These are phyloP conservation scores for Cyberlindnera xylosilytica DNA, from an alignment of 805 yeast genomes.

Conservation along the genomic window DNA sequence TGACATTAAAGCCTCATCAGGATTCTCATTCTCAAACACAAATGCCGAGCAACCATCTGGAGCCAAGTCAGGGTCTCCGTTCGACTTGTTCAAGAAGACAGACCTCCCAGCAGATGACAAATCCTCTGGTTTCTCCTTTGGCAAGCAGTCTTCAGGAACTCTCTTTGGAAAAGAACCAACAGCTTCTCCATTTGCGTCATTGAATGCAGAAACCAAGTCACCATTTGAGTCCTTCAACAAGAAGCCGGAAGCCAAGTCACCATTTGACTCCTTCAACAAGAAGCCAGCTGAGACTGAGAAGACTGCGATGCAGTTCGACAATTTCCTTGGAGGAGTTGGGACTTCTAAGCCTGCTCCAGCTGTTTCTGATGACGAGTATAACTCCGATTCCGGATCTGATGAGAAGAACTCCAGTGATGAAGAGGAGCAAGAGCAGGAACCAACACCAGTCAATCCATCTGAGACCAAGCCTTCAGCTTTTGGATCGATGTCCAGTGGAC, in stretches of 20 bases:
- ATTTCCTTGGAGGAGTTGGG: slow-evolving; percentile 8
- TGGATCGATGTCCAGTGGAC: slow-evolving; percentile 1
- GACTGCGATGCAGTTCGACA: slow-evolving; percentile 6
- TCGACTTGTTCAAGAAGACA: slow-evolving; percentile 9
- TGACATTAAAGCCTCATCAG: too few species aligned
- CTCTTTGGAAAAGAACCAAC: slow-evolving; percentile 17
- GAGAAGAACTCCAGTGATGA: slow-evolving; percentile 11
- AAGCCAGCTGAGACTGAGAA: too few species aligned
- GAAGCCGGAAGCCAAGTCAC: slow-evolving; percentile 9
- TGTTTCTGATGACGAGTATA: slow-evolving; percentile 7
- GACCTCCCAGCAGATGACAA: too few species aligned
- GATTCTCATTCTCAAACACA: too few species aligned
- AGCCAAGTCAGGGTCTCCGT: too few species aligned
- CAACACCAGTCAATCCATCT: neutral
- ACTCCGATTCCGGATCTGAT: slow-evolving; percentile 9
- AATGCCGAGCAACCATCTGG: too few species aligned
- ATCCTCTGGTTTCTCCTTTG: slow-evolving; percentile 10
- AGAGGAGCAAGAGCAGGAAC: neutral
- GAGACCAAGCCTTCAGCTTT: neutral
- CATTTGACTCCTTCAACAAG: slow-evolving; percentile 26
- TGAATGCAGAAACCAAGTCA: slow-evolving; percentile 14
- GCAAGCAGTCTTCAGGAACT: neutral
- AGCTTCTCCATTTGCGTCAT: slow-evolving; percentile 11
- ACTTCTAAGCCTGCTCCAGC: neutral
- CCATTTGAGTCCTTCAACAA: neutral